phyloP scores from a whole-genome alignment of 169 alveolate species.

The Plasmodium sp. region DNA sequence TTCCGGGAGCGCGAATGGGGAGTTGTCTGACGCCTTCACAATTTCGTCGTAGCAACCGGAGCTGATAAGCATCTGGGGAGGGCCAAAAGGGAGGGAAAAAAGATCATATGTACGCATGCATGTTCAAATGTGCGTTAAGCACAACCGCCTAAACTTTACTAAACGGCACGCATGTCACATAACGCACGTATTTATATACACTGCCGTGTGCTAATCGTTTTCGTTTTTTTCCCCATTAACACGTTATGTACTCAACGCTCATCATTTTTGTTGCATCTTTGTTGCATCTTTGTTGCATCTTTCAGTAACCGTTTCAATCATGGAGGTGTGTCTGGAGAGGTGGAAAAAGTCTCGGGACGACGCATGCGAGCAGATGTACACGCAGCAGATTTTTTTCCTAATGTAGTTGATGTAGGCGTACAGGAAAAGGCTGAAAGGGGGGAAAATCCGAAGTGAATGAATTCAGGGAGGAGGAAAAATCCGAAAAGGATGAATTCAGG shows the following conservation, averaged over 20 bases:
- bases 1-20: constrained; percentile 74
- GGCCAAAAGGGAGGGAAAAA: not conserved
- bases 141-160: not conserved
- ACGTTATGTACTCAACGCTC: not conserved
- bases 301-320: constrained; percentile 72
- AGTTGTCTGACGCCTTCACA: constrained; percentile 66
- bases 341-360: constrained; percentile 77
- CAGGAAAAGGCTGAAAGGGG: constrained; percentile 73
- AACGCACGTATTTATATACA: not conserved
- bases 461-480: not conserved
- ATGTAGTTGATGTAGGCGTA: constrained; percentile 80
- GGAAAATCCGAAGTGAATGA: not conserved
- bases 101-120: not conserved
- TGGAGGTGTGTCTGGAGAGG: constrained; percentile 77
- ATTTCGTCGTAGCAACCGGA: constrained; percentile 78
- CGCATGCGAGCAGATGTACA: constrained; percentile 75
- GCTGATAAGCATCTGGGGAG: constrained; percentile 72
- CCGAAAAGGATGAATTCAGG: not conserved
- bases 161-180: not conserved
- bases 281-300: not conserved
- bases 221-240: not conserved
- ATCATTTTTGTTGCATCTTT: not conserved
- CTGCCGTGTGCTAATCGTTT: not conserved
- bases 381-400: constrained; percentile 70
- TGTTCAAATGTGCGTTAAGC: not conserved